Base-by-base conservation (phyloP, 495 filamentous ascomycete species). In the Penicillium tannophilum region DNA sequence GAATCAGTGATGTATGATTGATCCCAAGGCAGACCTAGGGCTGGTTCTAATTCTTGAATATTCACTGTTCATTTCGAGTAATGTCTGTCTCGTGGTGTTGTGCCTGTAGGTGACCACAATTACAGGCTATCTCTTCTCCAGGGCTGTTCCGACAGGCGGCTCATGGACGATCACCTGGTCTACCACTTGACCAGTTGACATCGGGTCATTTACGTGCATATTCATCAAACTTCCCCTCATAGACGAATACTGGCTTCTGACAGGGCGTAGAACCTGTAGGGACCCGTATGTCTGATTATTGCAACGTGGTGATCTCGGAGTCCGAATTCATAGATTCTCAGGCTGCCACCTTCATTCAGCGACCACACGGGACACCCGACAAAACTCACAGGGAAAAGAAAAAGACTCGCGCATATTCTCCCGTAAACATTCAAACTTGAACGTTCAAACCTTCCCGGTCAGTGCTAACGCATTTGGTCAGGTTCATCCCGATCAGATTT, bases 401-500 rank as follows among this genome's bases (percentile, higher is more conserved):
- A 0, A 36, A 35, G 10, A 36, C 33, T 46, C 19, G 43, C 43
- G 1, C 2, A 46, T n/a, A 23, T 24, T 46, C 19, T 23, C 43
- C 43, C 10, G 3, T 36, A 12, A 36, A 36, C 10, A 36, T 12
- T 11, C 4, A 20, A 46, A 23, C 26, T 6, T 30, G 16, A 49
- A 17, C 26, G 28, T n/a, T 28, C 14, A 16, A 49, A 49, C 46
- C 16, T 30, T 49, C 46, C 46, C 46, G 46, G 46, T 24, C 36
- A 43, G 9, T 39, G 23, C 52, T 54, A 60, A 61, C 58, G 35
- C 54, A 28, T 36, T 64, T 58, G 45, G 58, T 64, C 54, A 64
- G 54, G 62, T 60, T 54, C 53, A 64, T 61, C 58, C 62, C 56
- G 61, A 59, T 52, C 48, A 53, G 47, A 54, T 54, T 54, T 54